These are phyloP conservation scores for Aureobasidium sp. DNA, from an alignment of 2,329 filamentous ascomycete species.

Conservation along the genomic window DNA sequence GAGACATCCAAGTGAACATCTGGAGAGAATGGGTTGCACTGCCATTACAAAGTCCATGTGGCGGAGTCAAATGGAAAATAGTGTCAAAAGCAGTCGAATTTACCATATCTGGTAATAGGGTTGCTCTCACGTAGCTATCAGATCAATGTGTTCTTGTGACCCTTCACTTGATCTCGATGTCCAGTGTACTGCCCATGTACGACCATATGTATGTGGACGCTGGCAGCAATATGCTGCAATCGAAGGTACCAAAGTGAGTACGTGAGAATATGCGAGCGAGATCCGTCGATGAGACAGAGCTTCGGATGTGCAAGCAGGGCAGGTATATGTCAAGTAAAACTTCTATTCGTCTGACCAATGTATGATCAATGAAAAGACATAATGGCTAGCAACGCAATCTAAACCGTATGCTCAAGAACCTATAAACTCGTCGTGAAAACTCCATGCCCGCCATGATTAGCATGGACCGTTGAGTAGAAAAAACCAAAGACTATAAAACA, in stretches of 20 bases:
- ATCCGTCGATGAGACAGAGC: neutral
- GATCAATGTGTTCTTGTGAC: too few relatives aligned
- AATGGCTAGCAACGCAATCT: constrained; percentile 3
- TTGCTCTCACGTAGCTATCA: too few relatives aligned
- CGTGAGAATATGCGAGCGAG: neutral
- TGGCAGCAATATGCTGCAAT: too few relatives aligned
- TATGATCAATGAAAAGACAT: neutral
- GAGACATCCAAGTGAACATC: too few relatives aligned
- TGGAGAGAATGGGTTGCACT: too few relatives aligned
- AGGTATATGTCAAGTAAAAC: neutral
- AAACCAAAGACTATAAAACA: neutral
- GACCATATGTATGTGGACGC: too few relatives aligned
- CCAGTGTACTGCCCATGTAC: too few relatives aligned
- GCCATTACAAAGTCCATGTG: too few relatives aligned
- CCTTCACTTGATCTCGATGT: too few relatives aligned
- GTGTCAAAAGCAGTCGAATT: too few relatives aligned
- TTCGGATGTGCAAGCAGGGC: neutral
- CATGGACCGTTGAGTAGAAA: neutral
- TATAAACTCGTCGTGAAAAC: neutral
- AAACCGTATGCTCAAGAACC: neutral
- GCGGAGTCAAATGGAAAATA: too few relatives aligned
- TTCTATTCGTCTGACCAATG: neutral
- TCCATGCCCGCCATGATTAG: constrained; percentile 5
- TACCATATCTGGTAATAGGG: too few relatives aligned
- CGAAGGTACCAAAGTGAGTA: neutral